These are phyloP conservation scores for Fraxinus platypoda DNA, from an alignment of 305 asterid species.

Conservation along the genomic window DNA sequence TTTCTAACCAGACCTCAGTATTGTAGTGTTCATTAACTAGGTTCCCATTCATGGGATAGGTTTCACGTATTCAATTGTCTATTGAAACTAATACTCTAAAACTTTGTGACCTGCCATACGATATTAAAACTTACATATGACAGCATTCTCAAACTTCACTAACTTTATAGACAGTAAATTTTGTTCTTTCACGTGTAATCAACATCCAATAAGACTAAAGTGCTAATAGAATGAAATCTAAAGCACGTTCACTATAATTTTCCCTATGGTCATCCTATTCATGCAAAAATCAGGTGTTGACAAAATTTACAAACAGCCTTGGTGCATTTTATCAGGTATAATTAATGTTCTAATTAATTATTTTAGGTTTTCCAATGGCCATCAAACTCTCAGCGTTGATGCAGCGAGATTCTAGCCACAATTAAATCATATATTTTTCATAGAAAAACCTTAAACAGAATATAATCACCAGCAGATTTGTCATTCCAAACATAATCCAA, in stretches of 20 bases:
- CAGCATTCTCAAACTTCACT: background rate
- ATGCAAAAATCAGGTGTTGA: background rate
- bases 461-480: background rate
- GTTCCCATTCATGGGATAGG: background rate
- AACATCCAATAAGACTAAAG: conserved; percentile 9
- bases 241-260: background rate
- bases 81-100: background rate
- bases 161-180: conserved; percentile 1
- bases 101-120: background rate
- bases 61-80: background rate
- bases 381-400: background rate
- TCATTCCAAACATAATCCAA: background rate
- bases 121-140: background rate
- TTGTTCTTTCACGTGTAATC: conserved; percentile 1
- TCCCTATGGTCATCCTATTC: background rate
- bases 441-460: background rate
- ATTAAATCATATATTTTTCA: background rate
- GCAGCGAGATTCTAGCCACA: background rate
- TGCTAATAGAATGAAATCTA: background rate
- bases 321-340: background rate
- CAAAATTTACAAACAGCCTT: background rate
- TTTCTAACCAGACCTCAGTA: conserved; percentile 9
- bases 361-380: background rate
- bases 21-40: background rate
- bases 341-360: background rate